Base-by-base conservation (phyloP, 2,329 filamentous ascomycete species). In the Alternaria metachromatica region DNA sequence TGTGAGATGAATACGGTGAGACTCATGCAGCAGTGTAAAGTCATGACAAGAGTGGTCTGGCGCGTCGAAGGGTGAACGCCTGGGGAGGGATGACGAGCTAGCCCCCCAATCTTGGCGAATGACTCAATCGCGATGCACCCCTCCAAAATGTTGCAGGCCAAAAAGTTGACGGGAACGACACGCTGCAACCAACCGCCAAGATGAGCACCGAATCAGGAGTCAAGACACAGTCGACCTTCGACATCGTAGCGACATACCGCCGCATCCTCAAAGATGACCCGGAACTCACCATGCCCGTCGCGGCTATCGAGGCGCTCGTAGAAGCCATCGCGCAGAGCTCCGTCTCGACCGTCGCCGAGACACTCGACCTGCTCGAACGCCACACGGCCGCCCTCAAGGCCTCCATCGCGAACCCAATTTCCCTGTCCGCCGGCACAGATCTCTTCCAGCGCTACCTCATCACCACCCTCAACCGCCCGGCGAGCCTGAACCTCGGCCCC, bases 381-480 rank as follows among this genome's bases (percentile, higher is more conserved):
- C 90, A 96, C 77, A 95, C 93, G 55, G 85, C 88, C 56, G 88
- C 89, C 73, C 88, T 99, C 68, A 95, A 94, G 80, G 85, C 86
- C 62, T 89, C 90, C 20, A 91, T 97, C 57, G 86, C 91, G 8
- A 98, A 99, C 82, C 92, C 94, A 13, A 92, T 98, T 60, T 95
- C 94, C 5, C 88, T 98, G 15, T 94, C 92, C 53, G 96, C 96
- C 59, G 96, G 96, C 74, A 97, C 94, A 64, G 94, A 97, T 80
- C 89, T 98, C 63, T 98, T 99, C 85, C 92, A 96, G 79, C 91
- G 95, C 78, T 98, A 97, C 82, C 88, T 99, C 72, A 91, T 97
- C 74, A 89, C 90, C 60, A 93, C 87, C 20, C 80, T 90, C 72
- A 87, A 89, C 78, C 81, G 85, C 65, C 84, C 87, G 15, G 72